Evolutionary conservation across 1,139 yeast genomes (phyloP).

Genomic region (Magnusiomyces clavatus): DNA sequence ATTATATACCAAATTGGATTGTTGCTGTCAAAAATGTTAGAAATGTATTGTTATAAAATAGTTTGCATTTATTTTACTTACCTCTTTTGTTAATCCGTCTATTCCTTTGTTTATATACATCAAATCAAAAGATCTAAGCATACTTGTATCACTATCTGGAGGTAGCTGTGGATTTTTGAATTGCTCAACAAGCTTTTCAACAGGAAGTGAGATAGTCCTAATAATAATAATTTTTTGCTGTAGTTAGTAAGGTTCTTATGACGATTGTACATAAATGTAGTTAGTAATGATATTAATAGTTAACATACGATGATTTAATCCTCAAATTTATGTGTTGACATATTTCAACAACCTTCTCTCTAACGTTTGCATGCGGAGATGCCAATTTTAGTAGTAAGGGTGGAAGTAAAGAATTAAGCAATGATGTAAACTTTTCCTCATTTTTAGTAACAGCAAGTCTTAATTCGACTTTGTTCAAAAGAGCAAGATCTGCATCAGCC

Average conservation of each 20-base stretch:
- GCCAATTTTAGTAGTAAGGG: constrained; percentile 75
- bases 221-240: constrained; percentile 8
- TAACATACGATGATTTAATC: constrained; percentile 42
- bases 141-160: constrained; percentile 40
- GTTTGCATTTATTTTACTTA: constrained; percentile 7
- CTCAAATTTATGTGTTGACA: constrained; percentile 64
- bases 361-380: constrained; percentile 61
- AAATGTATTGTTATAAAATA: constrained; percentile 4
- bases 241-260: neutral
- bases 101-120: constrained; percentile 61
- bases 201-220: constrained; percentile 49
- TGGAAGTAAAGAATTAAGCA: constrained; percentile 56
- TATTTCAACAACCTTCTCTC: constrained; percentile 59
- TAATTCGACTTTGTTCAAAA: constrained; percentile 55
- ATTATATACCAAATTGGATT: constrained; percentile 39
- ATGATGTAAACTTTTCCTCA: constrained; percentile 54
- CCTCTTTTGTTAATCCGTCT: constrained; percentile 28
- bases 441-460: constrained; percentile 71
- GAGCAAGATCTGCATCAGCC: constrained; percentile 29
- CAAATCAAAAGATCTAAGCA: constrained; percentile 58
- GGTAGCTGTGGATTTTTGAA: constrained; percentile 46
- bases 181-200: constrained; percentile 53
- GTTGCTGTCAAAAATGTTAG: constrained; percentile 9
- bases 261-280: too few relatives aligned
- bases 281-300: neutral